These are phyloP conservation scores for Anacardium occidentale DNA, from an alignment of 345 rosid species.

Conservation along the genomic window DNA sequence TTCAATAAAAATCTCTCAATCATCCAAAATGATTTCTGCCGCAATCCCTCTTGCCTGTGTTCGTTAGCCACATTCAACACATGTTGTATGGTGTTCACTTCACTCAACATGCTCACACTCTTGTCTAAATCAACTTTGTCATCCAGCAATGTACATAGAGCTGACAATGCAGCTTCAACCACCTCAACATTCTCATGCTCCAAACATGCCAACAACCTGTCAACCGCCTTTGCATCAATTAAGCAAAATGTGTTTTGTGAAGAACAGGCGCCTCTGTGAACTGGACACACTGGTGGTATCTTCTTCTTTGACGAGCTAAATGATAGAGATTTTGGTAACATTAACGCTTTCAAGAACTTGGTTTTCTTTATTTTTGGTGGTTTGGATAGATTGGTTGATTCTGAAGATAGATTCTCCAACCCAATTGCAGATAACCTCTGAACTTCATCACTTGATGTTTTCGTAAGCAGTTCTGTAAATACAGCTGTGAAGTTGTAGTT, in stretches of 20 bases:
- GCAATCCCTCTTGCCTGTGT: conserved; percentile 58
- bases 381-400: conserved; percentile 57
- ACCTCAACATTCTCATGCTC: conserved; percentile 72
- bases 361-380: conserved; percentile 42
- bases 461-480: conserved; percentile 72
- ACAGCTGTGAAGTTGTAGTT: conserved; percentile 62
- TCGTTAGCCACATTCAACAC: conserved; percentile 65
- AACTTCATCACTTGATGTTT: conserved; percentile 74
- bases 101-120: conserved; percentile 61
- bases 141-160: conserved; percentile 75
- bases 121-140: conserved; percentile 74
- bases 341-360: conserved; percentile 45
- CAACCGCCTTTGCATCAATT: conserved; percentile 77
- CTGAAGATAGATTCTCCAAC: conserved; percentile 73
- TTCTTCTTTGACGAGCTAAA: conserved; percentile 47
- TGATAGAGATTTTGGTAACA: conserved; percentile 45
- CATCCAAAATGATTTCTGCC: conserved; percentile 84
- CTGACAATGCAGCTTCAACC: conserved; percentile 79
- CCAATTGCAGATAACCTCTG: conserved; percentile 79
- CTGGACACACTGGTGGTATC: conserved; percentile 44
- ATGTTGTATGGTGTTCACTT: conserved; percentile 49
- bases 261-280: conserved; percentile 86
- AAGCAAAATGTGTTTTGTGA: conserved; percentile 78
- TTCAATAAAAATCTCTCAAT: conserved; percentile 71
- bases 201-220: conserved; percentile 67